Conservation (phyloP, 179 eudicot genomes). For the Vitellaria paradoxa region DNA sequence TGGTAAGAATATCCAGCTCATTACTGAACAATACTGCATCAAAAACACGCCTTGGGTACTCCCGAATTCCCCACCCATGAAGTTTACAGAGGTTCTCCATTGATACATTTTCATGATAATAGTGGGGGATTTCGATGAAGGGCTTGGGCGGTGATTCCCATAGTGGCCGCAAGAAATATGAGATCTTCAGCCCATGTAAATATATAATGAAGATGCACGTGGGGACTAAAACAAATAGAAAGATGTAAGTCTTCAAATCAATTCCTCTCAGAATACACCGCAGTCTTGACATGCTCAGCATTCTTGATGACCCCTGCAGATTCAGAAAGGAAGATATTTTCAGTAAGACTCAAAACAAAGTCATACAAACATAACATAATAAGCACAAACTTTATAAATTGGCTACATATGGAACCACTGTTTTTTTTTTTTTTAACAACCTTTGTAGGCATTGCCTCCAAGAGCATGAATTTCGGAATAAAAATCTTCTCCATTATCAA, state of each 20-base stretch:
- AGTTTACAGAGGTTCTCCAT: constrained; percentile 48
- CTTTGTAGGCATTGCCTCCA: not conserved
- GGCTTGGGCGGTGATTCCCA: constrained; percentile 55
- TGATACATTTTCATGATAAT: constrained; percentile 42
- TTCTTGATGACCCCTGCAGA: constrained; percentile 31
- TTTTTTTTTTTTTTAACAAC: no score
- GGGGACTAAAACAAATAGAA: constrained; percentile 35
- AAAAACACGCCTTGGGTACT: constrained; percentile 44
- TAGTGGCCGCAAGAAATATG: constrained; percentile 45
- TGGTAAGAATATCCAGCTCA: constrained; percentile 38
- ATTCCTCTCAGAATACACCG: constrained; percentile 40
- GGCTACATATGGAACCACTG: no score
- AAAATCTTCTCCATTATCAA: not conserved
- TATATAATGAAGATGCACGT: constrained; percentile 24
- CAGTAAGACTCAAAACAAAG: not conserved
- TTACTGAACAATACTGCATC: constrained; percentile 53
- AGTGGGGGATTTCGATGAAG: constrained; percentile 41
- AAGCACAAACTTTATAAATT: not conserved
- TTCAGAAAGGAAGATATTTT: not conserved
- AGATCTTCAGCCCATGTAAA: constrained; percentile 45
- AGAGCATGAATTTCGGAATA: not conserved
- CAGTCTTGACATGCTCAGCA: constrained; percentile 35
- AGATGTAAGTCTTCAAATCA: constrained; percentile 35
- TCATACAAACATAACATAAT: not conserved
- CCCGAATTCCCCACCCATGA: constrained; percentile 48